Evolutionary conservation across 1,139 yeast genomes (phyloP), one percentile per base, ranked within the genome.

Genomic region (Nakaseomyces nivariensis): DNA sequence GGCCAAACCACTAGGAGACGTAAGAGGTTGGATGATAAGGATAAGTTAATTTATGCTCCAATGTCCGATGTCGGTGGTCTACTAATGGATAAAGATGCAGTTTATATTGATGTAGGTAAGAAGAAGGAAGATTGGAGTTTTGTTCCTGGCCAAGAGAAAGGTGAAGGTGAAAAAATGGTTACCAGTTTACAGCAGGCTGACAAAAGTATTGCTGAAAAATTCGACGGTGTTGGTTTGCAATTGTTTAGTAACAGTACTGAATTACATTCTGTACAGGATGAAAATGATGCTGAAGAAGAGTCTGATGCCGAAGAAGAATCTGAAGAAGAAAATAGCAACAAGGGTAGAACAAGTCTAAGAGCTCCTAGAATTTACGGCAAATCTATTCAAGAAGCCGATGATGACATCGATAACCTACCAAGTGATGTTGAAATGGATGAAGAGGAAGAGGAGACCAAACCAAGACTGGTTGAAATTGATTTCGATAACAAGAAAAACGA

Each of bases 41-140:
- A 87, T 65, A 92, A 90, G 67, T 81, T 89, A 57, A 89, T 94
- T 2, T 94, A 94, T 66, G 99, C 98, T 0, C 99, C 99, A 49
- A 92, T 94, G 98, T 87, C 97, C 47, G 97, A 94, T 68, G 97
- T 92, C 27, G 97, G 97, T 50, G 99, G 99, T 63, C 95, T 94
- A 36, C 74, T 92, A 55, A 89, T 94, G 54, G 99, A 94, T 70
- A 90, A 85, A 64, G 98, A 94, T 72, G 97, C 98, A 4, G 98
- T 94, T 1, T 87, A 90, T 62, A 88, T 94, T 55, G 97, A 94
- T 63, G 83, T 90, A 46, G 97, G 96, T 3, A 68, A 60, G 48
- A 66, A 56, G 26, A 43, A 43, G 57, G 63, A 80, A 72, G 64
- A 71, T 67, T 57, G 67, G 49, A 62, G 69, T 33, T 85, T 85